phyloP scores from a whole-genome alignment of 1,139 yeast species.

The Yarrowia galli region DNA sequence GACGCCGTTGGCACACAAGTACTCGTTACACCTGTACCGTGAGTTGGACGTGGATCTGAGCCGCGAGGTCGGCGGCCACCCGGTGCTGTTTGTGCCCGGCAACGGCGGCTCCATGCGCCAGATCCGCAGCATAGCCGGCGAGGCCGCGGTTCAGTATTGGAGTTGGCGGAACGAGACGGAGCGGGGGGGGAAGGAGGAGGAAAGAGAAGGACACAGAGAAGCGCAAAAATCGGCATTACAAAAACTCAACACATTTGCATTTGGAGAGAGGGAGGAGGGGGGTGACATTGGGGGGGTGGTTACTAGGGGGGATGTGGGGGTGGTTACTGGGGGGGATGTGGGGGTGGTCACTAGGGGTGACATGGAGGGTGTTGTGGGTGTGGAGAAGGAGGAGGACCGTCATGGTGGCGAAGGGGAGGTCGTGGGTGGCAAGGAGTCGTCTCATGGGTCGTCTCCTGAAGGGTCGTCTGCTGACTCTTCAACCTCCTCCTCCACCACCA shows the following conservation, averaged over 20 bases:
- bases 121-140: slow-evolving; percentile 87
- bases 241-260: slow-evolving; percentile 11
- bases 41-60: slow-evolving; percentile 59
- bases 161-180: neutral
- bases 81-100: slow-evolving; percentile 93
- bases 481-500: too few species aligned
- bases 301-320: neutral
- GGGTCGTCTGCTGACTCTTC: too few species aligned
- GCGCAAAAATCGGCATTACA: neutral
- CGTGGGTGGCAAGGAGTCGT: too few species aligned
- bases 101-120: slow-evolving; percentile 96
- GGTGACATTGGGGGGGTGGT: neutral
- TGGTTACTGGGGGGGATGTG: neutral
- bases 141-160: slow-evolving; percentile 51
- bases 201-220: too few species aligned
- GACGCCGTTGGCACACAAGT: slow-evolving; percentile 78
- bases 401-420: too few species aligned
- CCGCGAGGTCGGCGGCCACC: slow-evolving; percentile 66
- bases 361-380: too few species aligned
- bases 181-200: neutral
- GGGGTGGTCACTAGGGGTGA: neutral
- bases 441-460: too few species aligned
- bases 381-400: too few species aligned
- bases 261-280: neutral
- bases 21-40: slow-evolving; percentile 77